A percentile compares a stretch with the other conserved stretches of the same genome.
These are phyloP conservation scores for Diaporthe australafricana DNA, from an alignment of 2,329 filamentous ascomycete genomes.

Conservation along the genomic window DNA sequence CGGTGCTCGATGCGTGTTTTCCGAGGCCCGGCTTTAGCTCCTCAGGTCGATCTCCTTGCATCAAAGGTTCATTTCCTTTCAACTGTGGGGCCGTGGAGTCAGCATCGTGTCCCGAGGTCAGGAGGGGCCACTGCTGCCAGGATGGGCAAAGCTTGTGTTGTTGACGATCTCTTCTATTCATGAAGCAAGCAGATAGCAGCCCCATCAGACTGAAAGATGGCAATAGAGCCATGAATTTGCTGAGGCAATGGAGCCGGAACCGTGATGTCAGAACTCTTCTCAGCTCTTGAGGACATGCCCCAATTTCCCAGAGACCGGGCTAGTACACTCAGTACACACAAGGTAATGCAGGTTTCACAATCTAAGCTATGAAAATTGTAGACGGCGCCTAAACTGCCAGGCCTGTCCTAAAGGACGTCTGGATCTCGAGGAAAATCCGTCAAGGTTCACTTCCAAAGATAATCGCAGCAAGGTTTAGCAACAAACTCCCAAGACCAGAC, in stretches of 20 bases:
- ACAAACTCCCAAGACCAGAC: neutral
- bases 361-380: too few species aligned
- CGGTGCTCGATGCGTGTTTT: neutral
- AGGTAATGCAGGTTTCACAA: neutral
- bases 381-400: neutral
- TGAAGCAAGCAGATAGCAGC: neutral
- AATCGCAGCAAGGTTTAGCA: neutral
- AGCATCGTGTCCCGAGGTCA: slow-evolving; percentile 9
- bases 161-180: neutral
- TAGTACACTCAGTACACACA: too few species aligned
- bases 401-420: neutral
- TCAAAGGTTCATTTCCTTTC: slow-evolving; percentile 20
- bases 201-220: neutral
- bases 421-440: neutral
- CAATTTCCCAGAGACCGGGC: neutral
- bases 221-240: too few species aligned
- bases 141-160: slow-evolving; percentile 6
- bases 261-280: neutral
- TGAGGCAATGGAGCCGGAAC: neutral
- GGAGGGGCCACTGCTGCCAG: neutral
- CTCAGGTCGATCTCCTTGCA: slow-evolving; percentile 24
- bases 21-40: slow-evolving; percentile 10
- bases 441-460: slow-evolving; percentile 18
- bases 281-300: neutral
- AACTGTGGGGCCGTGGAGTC: neutral